Percentiles rank a stretch among this genome's conserved stretches.
Evolutionary conservation across 2,329 filamentous ascomycete genomes (phyloP).

Genomic region (Aaosphaeria arxii): DNA sequence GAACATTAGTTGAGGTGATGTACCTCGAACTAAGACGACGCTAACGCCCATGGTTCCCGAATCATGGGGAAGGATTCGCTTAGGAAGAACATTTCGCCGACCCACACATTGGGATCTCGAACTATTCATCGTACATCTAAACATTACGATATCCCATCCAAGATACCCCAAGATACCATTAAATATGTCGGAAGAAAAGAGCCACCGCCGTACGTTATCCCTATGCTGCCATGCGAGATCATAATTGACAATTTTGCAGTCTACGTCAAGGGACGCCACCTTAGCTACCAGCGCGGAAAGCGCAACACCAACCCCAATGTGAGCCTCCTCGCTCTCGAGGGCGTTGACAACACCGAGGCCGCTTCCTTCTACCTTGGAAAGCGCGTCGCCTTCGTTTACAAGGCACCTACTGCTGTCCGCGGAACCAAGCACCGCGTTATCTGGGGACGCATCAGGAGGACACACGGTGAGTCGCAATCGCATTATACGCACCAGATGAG

Average conservation of each 20-base stretch:
- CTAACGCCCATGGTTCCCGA: no score
- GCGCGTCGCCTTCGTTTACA: constrained; percentile 76
- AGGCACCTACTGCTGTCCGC: constrained; percentile 53
- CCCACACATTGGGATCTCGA: not conserved
- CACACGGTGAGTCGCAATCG: constrained; percentile 67
- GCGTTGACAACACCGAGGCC: not conserved
- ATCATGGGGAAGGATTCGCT: not conserved
- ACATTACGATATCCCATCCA: not conserved
- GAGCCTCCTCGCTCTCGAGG: constrained; percentile 82
- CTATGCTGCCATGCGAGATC: not conserved
- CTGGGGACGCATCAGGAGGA: constrained; percentile 91
- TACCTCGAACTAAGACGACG: no score
- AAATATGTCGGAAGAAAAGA: not conserved
- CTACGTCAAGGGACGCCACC: not conserved
- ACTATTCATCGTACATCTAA: not conserved
- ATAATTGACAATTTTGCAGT: not conserved
- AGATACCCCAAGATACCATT: not conserved
- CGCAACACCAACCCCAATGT: constrained; percentile 86
- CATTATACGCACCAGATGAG: no score
- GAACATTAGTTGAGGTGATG: no score
- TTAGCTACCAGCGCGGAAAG: constrained; percentile 46
- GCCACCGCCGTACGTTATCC: not conserved
- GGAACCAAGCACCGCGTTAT: constrained; percentile 98
- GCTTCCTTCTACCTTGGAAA: constrained; percentile 74
- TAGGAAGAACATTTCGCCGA: not conserved